Evolutionary conservation across 768 basidiomycete genomes (phyloP), one percentile per base, ranked within the genome.

Genomic region (Brasilioporus rufonigricans): DNA sequence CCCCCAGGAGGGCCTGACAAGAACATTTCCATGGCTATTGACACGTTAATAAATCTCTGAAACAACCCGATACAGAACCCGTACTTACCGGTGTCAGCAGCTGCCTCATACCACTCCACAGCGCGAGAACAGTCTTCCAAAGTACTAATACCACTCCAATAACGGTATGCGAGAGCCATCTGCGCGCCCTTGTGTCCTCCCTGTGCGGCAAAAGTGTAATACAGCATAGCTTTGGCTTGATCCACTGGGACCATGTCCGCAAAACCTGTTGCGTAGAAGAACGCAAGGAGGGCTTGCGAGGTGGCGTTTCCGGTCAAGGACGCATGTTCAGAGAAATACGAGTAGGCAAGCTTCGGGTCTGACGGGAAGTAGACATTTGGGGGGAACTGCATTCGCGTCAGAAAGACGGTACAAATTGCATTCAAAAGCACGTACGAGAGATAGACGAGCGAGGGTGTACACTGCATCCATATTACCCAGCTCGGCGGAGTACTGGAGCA

Each of bases 61-160:
- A 23, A 48, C 18, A 9, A 39, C 19, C 27, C 11, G 5, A 40
- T 3, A 21, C 9, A 13, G 58, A 72, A 48, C 55, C 86, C 19
- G 23, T 9, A 60, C 71, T 56, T 60, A 90, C 93, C 82, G 73
- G 91, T 83, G 58, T 94, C 91, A 16, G 95, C 91, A 1, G 94
- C 93, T 39, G 76, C 78, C 65, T 93, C 89, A 68, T 98, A 99
- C 89, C 92, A 98, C 26, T 82, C 80, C 50, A 93, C 74, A 14
- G 97, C 91, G 12, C 81, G 76, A 63, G 85, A 78, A 71, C 97
- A 98, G 61, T 86, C 85, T 68, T 98, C 93, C 49, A 84, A 74
- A 1, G 93, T 87, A 12, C 95, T 91, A 53, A 99, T 97, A 1
- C 97, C 97, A 36, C 90, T 87, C 95, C 94, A 98, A 65, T 95